Evolutionary conservation across 2,329 filamentous ascomycete genomes (phyloP).

Genomic region (Trichoderma pleuroti): DNA sequence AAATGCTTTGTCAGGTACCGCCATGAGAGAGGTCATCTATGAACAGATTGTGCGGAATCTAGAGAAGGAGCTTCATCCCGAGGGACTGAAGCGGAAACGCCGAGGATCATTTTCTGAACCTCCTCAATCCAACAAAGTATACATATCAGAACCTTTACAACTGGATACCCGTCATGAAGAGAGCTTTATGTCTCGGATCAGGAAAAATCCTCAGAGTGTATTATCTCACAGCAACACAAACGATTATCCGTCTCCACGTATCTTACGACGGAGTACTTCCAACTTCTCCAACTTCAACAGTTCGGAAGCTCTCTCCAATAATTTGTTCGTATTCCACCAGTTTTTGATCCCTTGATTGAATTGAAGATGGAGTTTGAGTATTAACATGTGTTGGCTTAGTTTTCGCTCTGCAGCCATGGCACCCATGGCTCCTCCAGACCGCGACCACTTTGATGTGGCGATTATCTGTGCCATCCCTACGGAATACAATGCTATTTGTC

Average conservation of each 20-base stretch:
- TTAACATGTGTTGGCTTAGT: background rate
- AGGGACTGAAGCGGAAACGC: slow-evolving; percentile 8
- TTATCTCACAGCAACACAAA: background rate
- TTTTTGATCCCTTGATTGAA: background rate
- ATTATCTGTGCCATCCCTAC: slow-evolving; percentile 19
- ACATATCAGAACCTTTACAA: background rate
- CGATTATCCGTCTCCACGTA: background rate
- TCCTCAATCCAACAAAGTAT: background rate
- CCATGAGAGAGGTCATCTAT: slow-evolving; percentile 12
- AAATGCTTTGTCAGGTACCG: background rate
- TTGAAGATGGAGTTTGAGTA: background rate
- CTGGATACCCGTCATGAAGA: background rate
- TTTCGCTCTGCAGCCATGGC: background rate
- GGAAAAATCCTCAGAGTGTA: background rate
- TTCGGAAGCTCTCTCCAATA: background rate
- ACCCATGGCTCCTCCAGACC: background rate
- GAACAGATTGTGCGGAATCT: slow-evolving; percentile 15
- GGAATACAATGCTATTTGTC: slow-evolving; percentile 19
- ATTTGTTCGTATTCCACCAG: background rate
- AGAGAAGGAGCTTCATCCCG: slow-evolving; percentile 11
- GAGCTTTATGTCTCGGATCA: background rate
- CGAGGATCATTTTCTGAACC: background rate
- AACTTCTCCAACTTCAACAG: background rate
- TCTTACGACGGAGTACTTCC: too few species aligned
- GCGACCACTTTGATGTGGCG: slow-evolving; percentile 17